These are phyloP conservation scores for Moesziomyces globuligerus DNA, from an alignment of 1,284 basidiomycete genomes.

Conservation along the genomic window DNA sequence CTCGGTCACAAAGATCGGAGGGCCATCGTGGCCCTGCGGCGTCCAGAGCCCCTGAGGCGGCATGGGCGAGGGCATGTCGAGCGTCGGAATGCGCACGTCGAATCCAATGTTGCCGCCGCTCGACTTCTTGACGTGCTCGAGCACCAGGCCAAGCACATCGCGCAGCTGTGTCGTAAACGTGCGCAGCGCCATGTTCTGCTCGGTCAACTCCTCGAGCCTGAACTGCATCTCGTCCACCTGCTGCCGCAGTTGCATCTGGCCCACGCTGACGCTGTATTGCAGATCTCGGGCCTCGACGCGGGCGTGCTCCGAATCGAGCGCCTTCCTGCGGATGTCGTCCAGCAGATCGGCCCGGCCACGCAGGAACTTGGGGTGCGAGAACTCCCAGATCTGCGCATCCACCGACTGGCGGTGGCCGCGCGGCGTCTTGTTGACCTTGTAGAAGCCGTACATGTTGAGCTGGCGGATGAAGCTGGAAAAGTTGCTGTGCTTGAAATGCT, in stretches of 20 bases:
- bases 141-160: conserved; percentile 43
- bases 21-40: conserved; percentile 53
- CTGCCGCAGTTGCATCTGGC: conserved; percentile 58
- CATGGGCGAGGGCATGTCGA: conserved; percentile 50
- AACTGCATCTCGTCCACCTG: conserved; percentile 60
- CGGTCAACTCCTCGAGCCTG: conserved; percentile 52
- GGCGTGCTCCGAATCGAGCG: conserved; percentile 67
- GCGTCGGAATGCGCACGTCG: conserved; percentile 44
- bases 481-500: conserved; percentile 71
- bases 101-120: conserved; percentile 55
- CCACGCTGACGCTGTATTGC: conserved; percentile 58
- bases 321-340: conserved; percentile 85
- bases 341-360: conserved; percentile 82
- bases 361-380: conserved; percentile 85
- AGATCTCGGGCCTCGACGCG: conserved; percentile 56
- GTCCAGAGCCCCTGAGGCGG: conserved; percentile 47
- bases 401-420: conserved; percentile 79
- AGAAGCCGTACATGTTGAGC: conserved; percentile 77
- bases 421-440: conserved; percentile 75
- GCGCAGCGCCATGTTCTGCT: conserved; percentile 54
- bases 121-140: conserved; percentile 52
- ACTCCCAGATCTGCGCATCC: conserved; percentile 86
- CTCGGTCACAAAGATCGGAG: conserved; percentile 59
- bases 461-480: conserved; percentile 89
- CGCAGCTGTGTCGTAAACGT: conserved; percentile 44